phyloP scores from a whole-genome alignment of 768 basidiomycete genomes.

The Pleurotus ostreatus region DNA sequence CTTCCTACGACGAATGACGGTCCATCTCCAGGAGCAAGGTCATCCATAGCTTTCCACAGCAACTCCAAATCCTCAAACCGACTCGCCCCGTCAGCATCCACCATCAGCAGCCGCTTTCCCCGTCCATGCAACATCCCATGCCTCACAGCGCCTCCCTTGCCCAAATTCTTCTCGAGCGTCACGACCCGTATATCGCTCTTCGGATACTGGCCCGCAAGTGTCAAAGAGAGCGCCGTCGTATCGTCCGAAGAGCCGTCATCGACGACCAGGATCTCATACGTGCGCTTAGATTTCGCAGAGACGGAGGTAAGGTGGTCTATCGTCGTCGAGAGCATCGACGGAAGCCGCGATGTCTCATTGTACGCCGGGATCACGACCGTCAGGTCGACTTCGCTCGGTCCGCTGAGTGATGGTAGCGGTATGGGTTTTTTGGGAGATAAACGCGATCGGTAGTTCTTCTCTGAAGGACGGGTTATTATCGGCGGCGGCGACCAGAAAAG shows the following conservation, averaged over 20 bases:
- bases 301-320: constrained; percentile 55
- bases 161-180: constrained; percentile 73
- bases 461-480: constrained; percentile 59
- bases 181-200: constrained; percentile 72
- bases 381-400: constrained; percentile 61
- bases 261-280: constrained; percentile 81
- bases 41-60: constrained; percentile 76
- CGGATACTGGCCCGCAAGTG: constrained; percentile 54
- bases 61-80: constrained; percentile 78
- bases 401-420: constrained; percentile 54
- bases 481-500: constrained; percentile 72
- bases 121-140: constrained; percentile 86
- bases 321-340: constrained; percentile 75
- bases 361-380: constrained; percentile 87
- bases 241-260: constrained; percentile 87
- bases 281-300: constrained; percentile 35
- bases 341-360: constrained; percentile 85
- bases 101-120: constrained; percentile 80
- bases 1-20: constrained; percentile 80
- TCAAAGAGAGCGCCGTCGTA: constrained; percentile 63
- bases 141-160: constrained; percentile 90
- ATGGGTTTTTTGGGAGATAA: constrained; percentile 47
- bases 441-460: constrained; percentile 63
- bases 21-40: constrained; percentile 40
- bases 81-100: constrained; percentile 93